Conservation (phyloP, 2,329 filamentous ascomycete species). For the Colletotrichum cordylinicola region DNA sequence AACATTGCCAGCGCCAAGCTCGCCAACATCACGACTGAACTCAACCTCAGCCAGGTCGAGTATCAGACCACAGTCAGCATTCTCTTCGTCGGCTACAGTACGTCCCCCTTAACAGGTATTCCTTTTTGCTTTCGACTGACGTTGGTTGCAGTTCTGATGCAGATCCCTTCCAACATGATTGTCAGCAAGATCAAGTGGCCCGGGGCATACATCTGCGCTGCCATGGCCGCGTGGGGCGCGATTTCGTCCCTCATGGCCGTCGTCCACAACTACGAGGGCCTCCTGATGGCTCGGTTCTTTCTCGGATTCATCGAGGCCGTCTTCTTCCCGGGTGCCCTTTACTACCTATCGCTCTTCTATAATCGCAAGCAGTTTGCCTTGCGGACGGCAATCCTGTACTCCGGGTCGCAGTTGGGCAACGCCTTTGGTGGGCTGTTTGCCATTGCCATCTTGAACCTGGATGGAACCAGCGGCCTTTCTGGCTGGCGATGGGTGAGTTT, state of each 20-base stretch:
- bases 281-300: conserved; percentile 23
- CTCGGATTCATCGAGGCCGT: conserved; percentile 22
- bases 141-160: conserved; percentile 30
- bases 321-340: conserved; percentile 48
- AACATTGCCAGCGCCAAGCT: conserved; percentile 38
- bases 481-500: conserved; percentile 64
- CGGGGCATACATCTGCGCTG: conserved; percentile 26
- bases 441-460: conserved; percentile 58
- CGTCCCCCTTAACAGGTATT: neutral
- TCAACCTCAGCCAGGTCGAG: conserved; percentile 33
- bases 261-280: conserved; percentile 49
- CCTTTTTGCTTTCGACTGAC: neutral
- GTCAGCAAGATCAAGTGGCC: conserved; percentile 24
- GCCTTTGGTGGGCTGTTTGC: conserved; percentile 41
- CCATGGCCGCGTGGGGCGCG: conserved; percentile 28
- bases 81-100: conserved; percentile 40
- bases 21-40: conserved; percentile 34
- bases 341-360: conserved; percentile 45
- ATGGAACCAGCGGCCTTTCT: conserved; percentile 62
- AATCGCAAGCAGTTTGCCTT: conserved; percentile 40
- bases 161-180: conserved; percentile 41
- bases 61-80: conserved; percentile 46
- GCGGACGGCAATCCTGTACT: conserved; percentile 37
- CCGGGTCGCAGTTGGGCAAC: conserved; percentile 35
- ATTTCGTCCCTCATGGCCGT: conserved; percentile 44